Conservation (phyloP, 495 filamentous ascomycete genomes). For the Aspergillus bertholletiae region DNA sequence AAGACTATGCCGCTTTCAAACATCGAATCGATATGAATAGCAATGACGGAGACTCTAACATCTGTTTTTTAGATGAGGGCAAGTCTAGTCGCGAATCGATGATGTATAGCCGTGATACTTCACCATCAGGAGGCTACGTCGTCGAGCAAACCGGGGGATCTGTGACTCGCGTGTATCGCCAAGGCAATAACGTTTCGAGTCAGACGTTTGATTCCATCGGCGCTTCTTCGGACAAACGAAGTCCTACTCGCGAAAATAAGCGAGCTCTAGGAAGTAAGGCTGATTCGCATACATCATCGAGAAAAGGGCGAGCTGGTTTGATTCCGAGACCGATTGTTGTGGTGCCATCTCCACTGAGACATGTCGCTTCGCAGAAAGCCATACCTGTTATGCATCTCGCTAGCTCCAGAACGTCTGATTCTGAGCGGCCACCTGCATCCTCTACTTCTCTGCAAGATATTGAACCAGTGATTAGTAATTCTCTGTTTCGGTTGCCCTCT, state of each 20-base stretch:
- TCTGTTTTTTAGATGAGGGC: neutral
- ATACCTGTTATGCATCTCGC: neutral
- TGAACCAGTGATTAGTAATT: neutral
- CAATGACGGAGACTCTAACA: neutral
- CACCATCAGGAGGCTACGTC: slow-evolving; percentile 6
- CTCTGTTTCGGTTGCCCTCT: slow-evolving; percentile 10
- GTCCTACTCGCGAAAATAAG: neutral
- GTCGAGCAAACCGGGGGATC: slow-evolving; percentile 12
- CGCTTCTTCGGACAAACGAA: neutral
- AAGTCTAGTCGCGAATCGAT: slow-evolving; percentile 10
- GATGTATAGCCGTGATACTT: slow-evolving; percentile 11
- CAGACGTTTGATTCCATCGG: neutral
- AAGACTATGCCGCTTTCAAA: slow-evolving; percentile 12
- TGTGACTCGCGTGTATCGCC: slow-evolving; percentile 15
- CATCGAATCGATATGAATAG: neutral
- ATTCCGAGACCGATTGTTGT: slow-evolving; percentile 12
- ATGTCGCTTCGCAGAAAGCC: slow-evolving; percentile 9
- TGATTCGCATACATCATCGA: neutral
- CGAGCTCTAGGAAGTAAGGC: slow-evolving; percentile 4
- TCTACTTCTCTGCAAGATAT: neutral
- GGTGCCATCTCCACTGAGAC: slow-evolving; percentile 11
- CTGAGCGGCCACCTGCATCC: neutral
- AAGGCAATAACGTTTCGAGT: slow-evolving; percentile 1
- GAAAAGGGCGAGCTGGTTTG: slow-evolving; percentile 7
- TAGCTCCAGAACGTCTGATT: neutral